These are phyloP conservation scores for Viola odorata DNA, from an alignment of 345 rosid genomes.

Conservation along the genomic window DNA sequence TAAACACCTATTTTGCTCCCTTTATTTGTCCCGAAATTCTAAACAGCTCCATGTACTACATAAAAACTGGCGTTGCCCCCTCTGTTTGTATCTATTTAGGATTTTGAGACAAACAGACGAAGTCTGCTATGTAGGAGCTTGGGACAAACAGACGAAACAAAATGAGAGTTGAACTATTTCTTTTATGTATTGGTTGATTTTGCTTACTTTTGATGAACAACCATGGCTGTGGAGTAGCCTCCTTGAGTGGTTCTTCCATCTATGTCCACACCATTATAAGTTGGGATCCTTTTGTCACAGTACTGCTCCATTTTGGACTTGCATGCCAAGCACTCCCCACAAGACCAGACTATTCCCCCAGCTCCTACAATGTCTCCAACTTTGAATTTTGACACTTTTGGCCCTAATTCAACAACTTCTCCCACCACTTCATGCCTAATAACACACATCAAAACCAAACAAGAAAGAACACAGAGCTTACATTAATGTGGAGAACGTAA, in stretches of 20 bases:
- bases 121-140: no score
- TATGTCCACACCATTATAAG: constrained; percentile 44
- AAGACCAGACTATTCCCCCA: constrained; percentile 52
- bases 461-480: no score
- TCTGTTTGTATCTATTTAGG: no score
- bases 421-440: constrained; percentile 75
- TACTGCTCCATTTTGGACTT: constrained; percentile 53
- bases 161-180: no score
- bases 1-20: neutral
- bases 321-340: constrained; percentile 45
- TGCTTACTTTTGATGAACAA: constrained; percentile 53
- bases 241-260: constrained; percentile 55
- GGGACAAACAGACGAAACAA: no score
- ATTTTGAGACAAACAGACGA: no score
- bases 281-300: constrained; percentile 49
- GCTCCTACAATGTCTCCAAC: constrained; percentile 57
- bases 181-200: neutral
- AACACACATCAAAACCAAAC: neutral
- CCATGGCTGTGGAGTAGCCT: constrained; percentile 47
- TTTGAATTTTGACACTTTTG: constrained; percentile 41
- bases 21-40: no score
- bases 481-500: no score
- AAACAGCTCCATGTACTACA: no score
- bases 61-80: no score
- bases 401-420: constrained; percentile 64